These are phyloP conservation scores for Pythium pectinolyticum DNA, from an alignment of 352 stramenopile genomes.

Conservation along the genomic window DNA sequence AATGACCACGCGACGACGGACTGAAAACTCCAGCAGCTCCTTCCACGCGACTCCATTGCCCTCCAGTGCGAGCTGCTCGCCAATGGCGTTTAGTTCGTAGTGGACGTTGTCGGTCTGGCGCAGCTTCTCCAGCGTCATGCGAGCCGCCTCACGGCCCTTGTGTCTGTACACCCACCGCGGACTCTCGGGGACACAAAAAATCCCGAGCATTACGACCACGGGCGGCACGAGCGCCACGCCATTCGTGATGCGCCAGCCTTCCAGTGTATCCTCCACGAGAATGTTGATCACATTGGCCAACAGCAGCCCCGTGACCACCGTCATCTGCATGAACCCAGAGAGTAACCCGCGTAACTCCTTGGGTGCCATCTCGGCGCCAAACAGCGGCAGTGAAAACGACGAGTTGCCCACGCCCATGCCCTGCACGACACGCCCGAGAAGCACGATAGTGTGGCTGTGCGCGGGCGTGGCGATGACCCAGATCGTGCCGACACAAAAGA, in stretches of 20 bases:
- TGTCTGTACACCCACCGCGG: constrained; percentile 52
- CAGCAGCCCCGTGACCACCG: constrained; percentile 38
- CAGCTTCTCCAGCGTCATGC: constrained; percentile 31
- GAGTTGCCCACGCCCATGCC: constrained; percentile 46
- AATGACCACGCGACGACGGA: constrained; percentile 35
- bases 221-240: constrained; percentile 32
- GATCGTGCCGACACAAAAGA: constrained; percentile 44
- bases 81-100: constrained; percentile 43
- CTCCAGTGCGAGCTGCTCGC: constrained; percentile 41
- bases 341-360: constrained; percentile 42
- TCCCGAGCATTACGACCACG: constrained; percentile 41
- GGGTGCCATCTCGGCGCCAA: constrained; percentile 43
- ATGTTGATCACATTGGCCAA: constrained; percentile 45
- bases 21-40: constrained; percentile 30
- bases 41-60: constrained; percentile 27
- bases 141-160: constrained; percentile 35
- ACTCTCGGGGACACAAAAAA: constrained; percentile 51
- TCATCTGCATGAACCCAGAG: constrained; percentile 49
- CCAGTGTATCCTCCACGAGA: constrained; percentile 19
- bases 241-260: constrained; percentile 42
- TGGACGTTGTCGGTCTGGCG: constrained; percentile 34
- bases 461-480: constrained; percentile 29
- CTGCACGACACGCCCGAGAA: constrained; percentile 38
- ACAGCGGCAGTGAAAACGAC: constrained; percentile 47
- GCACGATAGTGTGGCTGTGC: constrained; percentile 26